Base-by-base conservation (phyloP, 108 stramenopile species). In the Nannochloropsis salina region DNA sequence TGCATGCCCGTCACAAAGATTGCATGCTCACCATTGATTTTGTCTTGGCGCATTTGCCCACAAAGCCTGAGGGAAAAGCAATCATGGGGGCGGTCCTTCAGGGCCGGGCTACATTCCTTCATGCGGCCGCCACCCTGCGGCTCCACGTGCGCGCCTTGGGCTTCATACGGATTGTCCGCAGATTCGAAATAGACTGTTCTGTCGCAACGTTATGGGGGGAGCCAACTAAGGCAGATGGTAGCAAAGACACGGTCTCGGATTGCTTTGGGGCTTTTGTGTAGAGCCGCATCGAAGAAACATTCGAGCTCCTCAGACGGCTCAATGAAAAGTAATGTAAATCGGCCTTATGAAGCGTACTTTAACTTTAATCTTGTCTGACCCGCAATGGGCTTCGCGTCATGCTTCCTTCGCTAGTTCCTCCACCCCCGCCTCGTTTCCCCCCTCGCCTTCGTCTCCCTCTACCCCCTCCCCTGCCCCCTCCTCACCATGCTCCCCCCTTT, bases 161-260 rank as follows among this genome's bases (percentile, higher is more conserved):
- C n/a, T 74, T 74, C n/a, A n/a, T 74, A n/a, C 61, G 20, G 15
- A 74, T 74, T 74, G 61, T 74, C 8, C 61, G 61, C 61, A n/a
- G 15, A 2, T 74, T 74, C n/a, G 20, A 74, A 74, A n/a, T 74
- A 6, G 61, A 74, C 61, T 74, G 61, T n/a, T 74, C 15, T 6
- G n/a, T 74, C 15, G 15, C 61, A 15, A 74, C n/a, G 15, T n/a
- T 74, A n/a, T 74, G 61, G 61, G 61, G 61, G n/a, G 61, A 74
- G n/a, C 61, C 61, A 74, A 74, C 61, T n/a, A 74, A n/a, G 61
- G 20, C 6, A n/a, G 61, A 74, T n/a, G 61, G 61, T n/a, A 74
- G 61, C 61, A 74, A 74, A 74, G 61, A 74, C 15, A 6, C 61
- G n/a, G n/a, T 74, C 61, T 74, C 61, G 8, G 61, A 74, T 74